A percentile compares a stretch with the other conserved stretches of the same genome.
Conservation (phyloP, 352 stramenopile genomes). For the Phytopythium helicoides region DNA sequence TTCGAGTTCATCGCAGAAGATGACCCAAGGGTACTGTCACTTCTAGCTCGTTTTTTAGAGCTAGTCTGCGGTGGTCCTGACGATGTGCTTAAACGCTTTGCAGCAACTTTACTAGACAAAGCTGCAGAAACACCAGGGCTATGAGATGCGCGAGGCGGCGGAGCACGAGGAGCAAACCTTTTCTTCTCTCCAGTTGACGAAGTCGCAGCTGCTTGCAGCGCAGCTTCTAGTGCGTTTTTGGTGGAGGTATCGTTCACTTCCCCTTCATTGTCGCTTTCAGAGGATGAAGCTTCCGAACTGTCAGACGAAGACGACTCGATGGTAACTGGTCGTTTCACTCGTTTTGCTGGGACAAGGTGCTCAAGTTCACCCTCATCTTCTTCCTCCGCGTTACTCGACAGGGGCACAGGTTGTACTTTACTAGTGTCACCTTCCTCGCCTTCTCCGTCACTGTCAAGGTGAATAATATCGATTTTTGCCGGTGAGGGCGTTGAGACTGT, state of each 20-base stretch:
- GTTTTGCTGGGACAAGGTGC: conserved; percentile 9
- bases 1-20: not conserved
- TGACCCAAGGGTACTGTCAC: conserved; percentile 3
- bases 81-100: conserved; percentile 7
- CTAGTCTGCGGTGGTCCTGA: not conserved
- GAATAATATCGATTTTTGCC: not conserved
- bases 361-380: conserved; percentile 14
- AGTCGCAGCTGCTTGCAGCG: conserved; percentile 34
- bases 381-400: conserved; percentile 4
- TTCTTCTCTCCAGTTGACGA: conserved; percentile 3
- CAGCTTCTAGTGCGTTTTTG: conserved; percentile 55
- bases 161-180: not conserved
- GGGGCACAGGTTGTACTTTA: not conserved
- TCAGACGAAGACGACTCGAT: conserved; percentile 17
- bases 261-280: conserved; percentile 31
- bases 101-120: conserved; percentile 5
- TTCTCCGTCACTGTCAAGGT: conserved; percentile 10
- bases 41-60: conserved; percentile 8
- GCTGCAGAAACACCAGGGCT: conserved; percentile 1
- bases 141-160: not conserved
- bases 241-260: conserved; percentile 18
- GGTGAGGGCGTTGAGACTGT: not conserved
- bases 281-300: conserved; percentile 18
- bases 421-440: conserved; percentile 14
- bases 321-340: conserved; percentile 8